These are phyloP conservation scores for Solanum hybrid DNA, from an alignment of 305 asterid genomes.

Conservation along the genomic window DNA sequence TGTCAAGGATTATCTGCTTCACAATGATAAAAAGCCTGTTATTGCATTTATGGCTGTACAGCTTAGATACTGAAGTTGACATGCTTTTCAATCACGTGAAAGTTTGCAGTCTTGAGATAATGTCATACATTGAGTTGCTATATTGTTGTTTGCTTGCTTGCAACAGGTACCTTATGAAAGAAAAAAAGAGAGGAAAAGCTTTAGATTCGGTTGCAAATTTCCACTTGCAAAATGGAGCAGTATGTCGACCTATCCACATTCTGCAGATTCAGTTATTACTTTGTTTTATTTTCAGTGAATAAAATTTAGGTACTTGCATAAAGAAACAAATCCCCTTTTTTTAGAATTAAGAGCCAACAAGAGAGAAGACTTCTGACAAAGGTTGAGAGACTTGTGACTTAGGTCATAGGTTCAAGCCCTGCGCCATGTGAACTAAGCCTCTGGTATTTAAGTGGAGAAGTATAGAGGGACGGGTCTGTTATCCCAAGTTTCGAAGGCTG, in stretches of 20 bases:
- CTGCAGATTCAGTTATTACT: neutral
- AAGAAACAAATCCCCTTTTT: neutral
- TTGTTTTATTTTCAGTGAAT: constrained; percentile 5
- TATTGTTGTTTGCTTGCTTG: neutral
- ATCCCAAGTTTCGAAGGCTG: neutral
- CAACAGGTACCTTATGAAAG: constrained; percentile 74
- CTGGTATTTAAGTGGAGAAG: neutral
- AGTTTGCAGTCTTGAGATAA: neutral
- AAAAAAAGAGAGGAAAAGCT: constrained; percentile 93
- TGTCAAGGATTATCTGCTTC: neutral
- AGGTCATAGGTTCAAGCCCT: neutral
- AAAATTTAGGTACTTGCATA: neutral
- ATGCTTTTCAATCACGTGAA: neutral
- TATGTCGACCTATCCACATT: constrained; percentile 26
- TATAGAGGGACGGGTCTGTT: neutral
- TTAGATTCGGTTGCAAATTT: constrained; percentile 85
- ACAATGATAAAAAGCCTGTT: neutral
- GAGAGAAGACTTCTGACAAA: neutral
- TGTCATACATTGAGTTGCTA: neutral
- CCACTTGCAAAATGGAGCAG: constrained; percentile 97
- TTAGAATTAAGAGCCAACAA: neutral
- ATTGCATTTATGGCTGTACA: neutral
- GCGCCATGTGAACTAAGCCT: neutral
- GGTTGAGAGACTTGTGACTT: neutral
- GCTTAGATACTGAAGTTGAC: neutral